Evolutionary conservation across 164 flowering plant genomes (phyloP).

Genomic region (Kingdonia uniflora): DNA sequence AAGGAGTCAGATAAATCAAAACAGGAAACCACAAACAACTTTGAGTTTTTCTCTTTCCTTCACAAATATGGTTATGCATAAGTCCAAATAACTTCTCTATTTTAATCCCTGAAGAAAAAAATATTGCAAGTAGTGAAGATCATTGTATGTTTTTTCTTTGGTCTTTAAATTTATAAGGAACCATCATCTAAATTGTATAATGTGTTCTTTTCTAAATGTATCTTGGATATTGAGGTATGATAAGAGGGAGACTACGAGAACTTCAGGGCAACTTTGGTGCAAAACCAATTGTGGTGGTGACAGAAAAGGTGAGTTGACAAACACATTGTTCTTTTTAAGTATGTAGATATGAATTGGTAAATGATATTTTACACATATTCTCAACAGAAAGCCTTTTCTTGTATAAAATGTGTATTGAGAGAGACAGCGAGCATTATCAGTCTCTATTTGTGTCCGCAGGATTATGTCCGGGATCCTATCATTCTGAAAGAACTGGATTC

Average conservation of each 20-base stretch:
- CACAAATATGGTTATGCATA: too few relatives aligned
- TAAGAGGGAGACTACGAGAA: constrained; percentile 29
- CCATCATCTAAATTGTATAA: neutral
- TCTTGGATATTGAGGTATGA: constrained; percentile 53
- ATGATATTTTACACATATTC: too few relatives aligned
- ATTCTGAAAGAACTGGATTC: constrained; percentile 35
- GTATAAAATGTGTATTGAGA: neutral
- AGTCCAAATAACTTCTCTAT: too few relatives aligned
- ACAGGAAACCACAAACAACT: too few relatives aligned
- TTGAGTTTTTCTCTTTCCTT: too few relatives aligned
- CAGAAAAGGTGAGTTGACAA: constrained; percentile 95
- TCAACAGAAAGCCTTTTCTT: too few relatives aligned
- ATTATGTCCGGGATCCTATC: constrained; percentile 67
- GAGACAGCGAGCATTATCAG: too few relatives aligned
- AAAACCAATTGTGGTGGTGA: constrained; percentile 49
- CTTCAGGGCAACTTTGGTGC: constrained; percentile 34
- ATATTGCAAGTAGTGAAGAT: neutral
- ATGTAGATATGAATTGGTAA: too few relatives aligned
- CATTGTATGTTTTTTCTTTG: neutral
- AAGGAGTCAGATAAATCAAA: too few relatives aligned
- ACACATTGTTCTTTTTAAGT: too few relatives aligned
- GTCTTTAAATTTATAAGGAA: neutral
- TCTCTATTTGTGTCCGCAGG: constrained; percentile 26
- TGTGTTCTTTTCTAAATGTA: neutral
- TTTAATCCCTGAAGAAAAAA: neutral